Percentiles rank a stretch among this genome's conserved stretches.
These are phyloP conservation scores for Pythium brachiatum DNA, from an alignment of 352 stramenopile species.

Conservation along the genomic window DNA sequence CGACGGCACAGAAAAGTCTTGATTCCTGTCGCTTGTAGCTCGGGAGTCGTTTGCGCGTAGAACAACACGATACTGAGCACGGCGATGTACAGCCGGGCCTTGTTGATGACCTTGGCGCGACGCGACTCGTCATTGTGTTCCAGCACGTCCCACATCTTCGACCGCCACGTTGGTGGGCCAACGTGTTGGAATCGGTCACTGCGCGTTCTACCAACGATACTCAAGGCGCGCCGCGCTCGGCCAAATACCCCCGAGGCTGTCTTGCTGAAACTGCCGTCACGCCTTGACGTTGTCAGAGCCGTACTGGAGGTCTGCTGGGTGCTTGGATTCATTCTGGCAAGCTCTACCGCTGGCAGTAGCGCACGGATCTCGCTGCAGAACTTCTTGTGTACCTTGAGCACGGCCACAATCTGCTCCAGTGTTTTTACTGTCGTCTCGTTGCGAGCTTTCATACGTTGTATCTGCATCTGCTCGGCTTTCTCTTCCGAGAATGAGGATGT, in stretches of 20 bases:
- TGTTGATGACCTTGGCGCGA: conserved; percentile 25
- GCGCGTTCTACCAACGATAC: conserved; percentile 13
- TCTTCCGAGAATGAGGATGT: conserved; percentile 4
- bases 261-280: conserved; percentile 18
- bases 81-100: conserved; percentile 32
- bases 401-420: conserved; percentile 30
- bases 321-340: conserved; percentile 1
- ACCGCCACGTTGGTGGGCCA: conserved; percentile 29
- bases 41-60: conserved; percentile 51
- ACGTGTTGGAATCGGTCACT: conserved; percentile 28
- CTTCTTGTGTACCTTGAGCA: conserved; percentile 41
- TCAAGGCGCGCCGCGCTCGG: conserved; percentile 28
- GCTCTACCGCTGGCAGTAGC: conserved; percentile 8
- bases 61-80: conserved; percentile 48
- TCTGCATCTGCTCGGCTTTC: conserved; percentile 8
- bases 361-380: conserved; percentile 36
- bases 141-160: conserved; percentile 41
- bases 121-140: conserved; percentile 40
- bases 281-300: conserved; percentile 5
- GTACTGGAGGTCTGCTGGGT: background rate
- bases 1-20: conserved; percentile 38
- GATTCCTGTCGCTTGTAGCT: conserved; percentile 45
- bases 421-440: conserved; percentile 34
- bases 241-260: conserved; percentile 19
- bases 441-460: conserved; percentile 30